Base-by-base conservation (phyloP, 1,284 basidiomycete species). In the Bondarzewia mesenterica region DNA sequence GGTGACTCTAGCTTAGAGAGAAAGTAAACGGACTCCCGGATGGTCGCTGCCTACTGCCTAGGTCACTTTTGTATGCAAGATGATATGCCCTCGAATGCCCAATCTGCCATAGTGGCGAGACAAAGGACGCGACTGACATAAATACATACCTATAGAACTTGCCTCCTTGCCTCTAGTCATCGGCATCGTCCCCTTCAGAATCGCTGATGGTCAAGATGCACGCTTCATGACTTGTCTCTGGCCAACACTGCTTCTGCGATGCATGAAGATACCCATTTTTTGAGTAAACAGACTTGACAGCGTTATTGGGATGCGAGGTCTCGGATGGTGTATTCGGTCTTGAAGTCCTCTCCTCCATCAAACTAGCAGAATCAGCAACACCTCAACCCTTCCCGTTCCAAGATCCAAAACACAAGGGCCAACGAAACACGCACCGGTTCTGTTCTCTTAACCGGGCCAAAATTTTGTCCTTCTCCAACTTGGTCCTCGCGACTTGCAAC, bases 361-460 rank as follows among this genome's bases (percentile, higher is more conserved):
- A 25, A 18, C 20, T 25, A 36, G 32, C 14, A 23, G 40, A 40
- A 20, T 27, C 45, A 46, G 29, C 14, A 40, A n/a, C 20, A 14
- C 37, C 32, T 36, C 23, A 39, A 46, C 20, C n/a, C 38, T 21
- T 23, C 26, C 41, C 41, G 12, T 18, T 27, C 41, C 22, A 23
- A 27, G 15, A 40, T 25, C 18, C 5, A 4, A 25, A 42, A 27
- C 14, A 14, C 7, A n/a, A 42, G 21, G 18, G 16, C n/a, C 16
- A 26, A 21, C 4, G 38, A 41, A 20, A 35, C n/a, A 59, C 55
- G 52, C 54, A 61, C 58, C 57, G 53, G 42, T 52, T 53, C 23
- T 52, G 53, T 38, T 55, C 52, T 36, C 53, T 50, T n/a, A 59
- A 47, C 26, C 46, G 21, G 3, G 40, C 15, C 44, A 52, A 16